Percentiles rank a stretch among this genome's conserved stretches.
These are phyloP conservation scores for Lolium multiflorum DNA, from an alignment of 176 grass and related monocot species.

Conservation along the genomic window DNA sequence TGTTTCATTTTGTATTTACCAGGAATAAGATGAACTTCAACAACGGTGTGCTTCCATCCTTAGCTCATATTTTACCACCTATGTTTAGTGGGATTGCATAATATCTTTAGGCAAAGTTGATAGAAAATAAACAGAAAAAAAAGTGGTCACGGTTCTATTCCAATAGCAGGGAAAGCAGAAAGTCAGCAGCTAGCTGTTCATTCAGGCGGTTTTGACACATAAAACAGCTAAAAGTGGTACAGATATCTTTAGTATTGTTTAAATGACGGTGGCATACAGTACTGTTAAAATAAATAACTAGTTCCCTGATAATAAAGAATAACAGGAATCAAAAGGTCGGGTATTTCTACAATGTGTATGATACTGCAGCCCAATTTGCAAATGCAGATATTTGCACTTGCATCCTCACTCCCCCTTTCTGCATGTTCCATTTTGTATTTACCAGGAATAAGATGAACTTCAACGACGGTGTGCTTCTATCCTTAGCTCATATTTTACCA, in stretches of 20 bases:
- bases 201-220: slow-evolving; percentile 53
- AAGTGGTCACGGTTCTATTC: not conserved
- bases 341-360: not conserved
- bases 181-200: slow-evolving; percentile 54
- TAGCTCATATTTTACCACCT: not conserved
- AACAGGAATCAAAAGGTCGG: not conserved
- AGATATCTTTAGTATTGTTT: no score
- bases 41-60: not conserved
- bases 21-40: not conserved
- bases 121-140: not conserved
- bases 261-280: not conserved
- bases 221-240: no score
- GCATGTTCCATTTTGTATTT: not conserved
- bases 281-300: not conserved
- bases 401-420: no score
- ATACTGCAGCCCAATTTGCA: no score
- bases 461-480: no score
- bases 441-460: not conserved
- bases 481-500: not conserved
- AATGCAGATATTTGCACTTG: no score
- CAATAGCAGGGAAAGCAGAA: not conserved
- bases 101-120: not conserved
- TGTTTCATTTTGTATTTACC: not conserved
- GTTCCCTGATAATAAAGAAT: not conserved
- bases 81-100: not conserved